Evolutionary conservation across 352 stramenopile species (phyloP).

Genomic region (Globisporangium uncinulatum): DNA sequence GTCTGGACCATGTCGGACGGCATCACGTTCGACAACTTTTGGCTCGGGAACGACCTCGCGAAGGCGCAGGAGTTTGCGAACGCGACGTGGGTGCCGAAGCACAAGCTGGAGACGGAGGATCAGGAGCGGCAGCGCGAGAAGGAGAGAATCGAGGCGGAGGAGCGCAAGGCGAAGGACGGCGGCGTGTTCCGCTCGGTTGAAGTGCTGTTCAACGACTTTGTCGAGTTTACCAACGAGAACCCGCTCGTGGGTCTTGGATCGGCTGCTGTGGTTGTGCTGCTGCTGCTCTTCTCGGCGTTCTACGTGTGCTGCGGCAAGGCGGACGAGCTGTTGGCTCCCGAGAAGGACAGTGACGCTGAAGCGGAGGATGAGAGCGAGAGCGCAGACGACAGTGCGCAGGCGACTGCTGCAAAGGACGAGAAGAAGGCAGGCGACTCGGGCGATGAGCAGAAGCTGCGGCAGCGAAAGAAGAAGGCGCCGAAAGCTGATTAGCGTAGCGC

Average conservation of each 20-base stretch:
- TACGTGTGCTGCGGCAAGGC: conserved; percentile 57
- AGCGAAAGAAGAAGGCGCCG: conserved; percentile 75
- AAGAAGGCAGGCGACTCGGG: conserved; percentile 16
- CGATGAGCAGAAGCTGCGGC: conserved; percentile 48
- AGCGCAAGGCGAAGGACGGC: conserved; percentile 40
- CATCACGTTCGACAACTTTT: conserved; percentile 93
- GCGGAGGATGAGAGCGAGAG: conserved; percentile 34
- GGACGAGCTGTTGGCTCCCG: conserved; percentile 19
- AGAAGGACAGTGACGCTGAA: conserved; percentile 22
- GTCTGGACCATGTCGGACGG: conserved; percentile 88
- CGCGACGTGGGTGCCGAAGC: conserved; percentile 71
- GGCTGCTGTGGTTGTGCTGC: conserved; percentile 29
- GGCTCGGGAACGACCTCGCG: conserved; percentile 78
- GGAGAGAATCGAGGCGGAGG: conserved; percentile 27
- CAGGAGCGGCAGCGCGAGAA: conserved; percentile 44
- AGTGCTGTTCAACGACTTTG: conserved; percentile 29
- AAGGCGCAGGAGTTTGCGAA: conserved; percentile 79
- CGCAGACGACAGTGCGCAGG: conserved; percentile 18
- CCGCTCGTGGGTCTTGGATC: conserved; percentile 42
- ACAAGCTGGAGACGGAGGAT: conserved; percentile 51
- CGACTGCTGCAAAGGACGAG: conserved; percentile 23
- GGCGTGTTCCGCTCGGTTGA: conserved; percentile 43
- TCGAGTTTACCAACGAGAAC: conserved; percentile 54
- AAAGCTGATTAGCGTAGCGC: conserved; percentile 47
- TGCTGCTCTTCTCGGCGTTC: conserved; percentile 42